phyloP scores from a whole-genome alignment of 192 early-diverging fungal genomes.

The Coemansia reversa region DNA sequence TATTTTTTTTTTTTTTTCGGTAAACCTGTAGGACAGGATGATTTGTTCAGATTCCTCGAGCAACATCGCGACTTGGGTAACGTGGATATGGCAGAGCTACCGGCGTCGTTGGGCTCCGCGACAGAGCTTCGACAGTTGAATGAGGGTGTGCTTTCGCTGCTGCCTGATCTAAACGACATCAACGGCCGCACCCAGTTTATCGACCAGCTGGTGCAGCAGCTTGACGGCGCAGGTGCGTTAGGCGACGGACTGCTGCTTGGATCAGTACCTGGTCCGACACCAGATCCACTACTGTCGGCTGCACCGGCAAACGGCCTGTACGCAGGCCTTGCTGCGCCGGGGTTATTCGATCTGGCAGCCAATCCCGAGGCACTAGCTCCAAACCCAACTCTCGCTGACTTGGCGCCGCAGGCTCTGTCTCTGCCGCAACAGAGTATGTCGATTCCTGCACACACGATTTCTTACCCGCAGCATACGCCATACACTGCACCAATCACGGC shows the following conservation, averaged over 20 bases:
- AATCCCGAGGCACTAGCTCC: slow-evolving; percentile 1
- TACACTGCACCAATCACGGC: slow-evolving; percentile 11
- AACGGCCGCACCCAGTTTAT: slow-evolving; percentile 41
- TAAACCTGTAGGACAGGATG: slow-evolving; percentile 31
- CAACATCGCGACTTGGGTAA: slow-evolving; percentile 44
- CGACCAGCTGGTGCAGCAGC: slow-evolving; percentile 52
- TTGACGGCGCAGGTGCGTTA: slow-evolving; percentile 43
- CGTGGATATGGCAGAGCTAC: slow-evolving; percentile 40
- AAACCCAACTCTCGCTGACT: slow-evolving; percentile 7
- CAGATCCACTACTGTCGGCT: slow-evolving; percentile 47
- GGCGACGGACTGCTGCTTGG: slow-evolving; percentile 35
- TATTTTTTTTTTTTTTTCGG: neutral
- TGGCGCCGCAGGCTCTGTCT: slow-evolving; percentile 38
- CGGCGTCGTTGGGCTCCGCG: slow-evolving; percentile 39
- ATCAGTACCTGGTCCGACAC: slow-evolving; percentile 17
- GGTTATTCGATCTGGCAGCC: slow-evolving; percentile 27
- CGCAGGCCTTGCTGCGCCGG: slow-evolving; percentile 18
- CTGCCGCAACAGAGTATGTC: slow-evolving; percentile 23
- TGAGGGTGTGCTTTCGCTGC: slow-evolving; percentile 48
- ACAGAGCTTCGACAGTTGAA: slow-evolving; percentile 50
- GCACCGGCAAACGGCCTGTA: slow-evolving; percentile 26
- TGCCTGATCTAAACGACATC: slow-evolving; percentile 47
- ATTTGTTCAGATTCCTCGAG: slow-evolving; percentile 35
- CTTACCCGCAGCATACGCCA: slow-evolving; percentile 16
- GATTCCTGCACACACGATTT: slow-evolving; percentile 31